Percentiles rank a stretch among this genome's conserved stretches.
Evolutionary conservation across 2,329 filamentous ascomycete species (phyloP).

Genomic region (Aaosphaeria pasadenensis): DNA sequence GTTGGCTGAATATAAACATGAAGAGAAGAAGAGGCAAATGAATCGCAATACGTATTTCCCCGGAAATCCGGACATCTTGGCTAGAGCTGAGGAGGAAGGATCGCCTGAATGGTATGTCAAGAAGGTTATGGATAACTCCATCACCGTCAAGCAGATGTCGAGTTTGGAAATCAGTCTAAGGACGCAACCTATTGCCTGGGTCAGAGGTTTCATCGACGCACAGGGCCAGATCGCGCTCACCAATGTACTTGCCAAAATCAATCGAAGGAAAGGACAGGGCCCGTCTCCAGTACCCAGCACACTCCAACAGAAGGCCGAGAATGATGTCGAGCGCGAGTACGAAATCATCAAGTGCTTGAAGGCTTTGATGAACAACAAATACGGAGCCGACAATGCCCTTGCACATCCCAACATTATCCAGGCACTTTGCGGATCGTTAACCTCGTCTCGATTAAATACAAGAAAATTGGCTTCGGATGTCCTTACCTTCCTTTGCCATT

Average conservation of each 20-base stretch:
- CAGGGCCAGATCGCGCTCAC: constrained; percentile 96
- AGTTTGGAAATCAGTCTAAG: constrained; percentile 91
- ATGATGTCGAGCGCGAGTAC: constrained; percentile 86
- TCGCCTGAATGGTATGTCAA: constrained; percentile 98
- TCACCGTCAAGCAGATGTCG: constrained; percentile 85
- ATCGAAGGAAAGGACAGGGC: constrained; percentile 75
- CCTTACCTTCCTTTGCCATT: constrained; percentile 92
- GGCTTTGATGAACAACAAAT: constrained; percentile 98
- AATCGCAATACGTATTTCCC: constrained; percentile 62
- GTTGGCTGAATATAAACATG: constrained; percentile 87
- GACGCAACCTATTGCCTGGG: constrained; percentile 96
- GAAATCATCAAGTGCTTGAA: constrained; percentile 98
- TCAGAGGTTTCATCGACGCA: constrained; percentile 92
- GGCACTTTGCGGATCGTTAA: constrained; percentile 80
- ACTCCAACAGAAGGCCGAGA: constrained; percentile 58
- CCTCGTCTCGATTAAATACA: constrained; percentile 85
- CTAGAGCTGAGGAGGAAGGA: constrained; percentile 87
- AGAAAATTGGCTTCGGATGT: constrained; percentile 95
- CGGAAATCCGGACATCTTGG: constrained; percentile 65
- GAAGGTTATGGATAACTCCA: constrained; percentile 92
- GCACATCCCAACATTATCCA: constrained; percentile 86
- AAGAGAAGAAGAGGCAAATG: constrained; percentile 81
- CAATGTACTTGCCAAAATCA: constrained; percentile 90
- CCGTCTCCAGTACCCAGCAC: constrained; percentile 60
- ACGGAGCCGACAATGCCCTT: constrained; percentile 93